phyloP scores from a whole-genome alignment of 768 basidiomycete genomes.

The Termitomyces sp. region DNA sequence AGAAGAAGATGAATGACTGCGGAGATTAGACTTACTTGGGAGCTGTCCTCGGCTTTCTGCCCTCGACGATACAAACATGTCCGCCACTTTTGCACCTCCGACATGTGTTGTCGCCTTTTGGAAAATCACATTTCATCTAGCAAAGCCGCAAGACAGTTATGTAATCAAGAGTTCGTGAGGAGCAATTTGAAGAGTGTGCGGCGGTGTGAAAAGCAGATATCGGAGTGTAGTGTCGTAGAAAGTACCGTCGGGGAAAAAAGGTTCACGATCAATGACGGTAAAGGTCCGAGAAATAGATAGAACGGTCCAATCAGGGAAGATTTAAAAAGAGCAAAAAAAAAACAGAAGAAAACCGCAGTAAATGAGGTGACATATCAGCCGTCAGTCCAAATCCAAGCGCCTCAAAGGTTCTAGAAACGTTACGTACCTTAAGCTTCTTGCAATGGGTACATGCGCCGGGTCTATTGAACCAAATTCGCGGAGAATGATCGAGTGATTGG shows the following conservation, averaged over 20 bases:
- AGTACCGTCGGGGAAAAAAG: constrained; percentile 10
- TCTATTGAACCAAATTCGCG: constrained; percentile 31
- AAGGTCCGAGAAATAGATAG: constrained; percentile 15
- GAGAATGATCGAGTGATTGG: constrained; percentile 5
- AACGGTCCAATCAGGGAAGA: constrained; percentile 12
- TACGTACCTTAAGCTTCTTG: constrained; percentile 80
- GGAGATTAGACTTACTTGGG: constrained; percentile 66
- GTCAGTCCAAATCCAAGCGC: constrained; percentile 14
- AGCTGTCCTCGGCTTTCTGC: constrained; percentile 71
- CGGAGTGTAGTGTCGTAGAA: constrained; percentile 2
- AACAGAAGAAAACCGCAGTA: constrained; percentile 8
- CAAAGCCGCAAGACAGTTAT: constrained; percentile 12
- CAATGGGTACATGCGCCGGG: constrained; percentile 84
- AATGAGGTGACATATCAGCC: constrained; percentile 13
- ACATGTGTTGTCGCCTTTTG: constrained; percentile 69
- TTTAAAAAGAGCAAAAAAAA: constrained; percentile 8
- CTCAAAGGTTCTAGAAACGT: constrained; percentile 12
- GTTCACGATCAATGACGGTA: constrained; percentile 13
- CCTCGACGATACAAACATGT: constrained; percentile 81
- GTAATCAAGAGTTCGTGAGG: neutral
- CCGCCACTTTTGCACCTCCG: constrained; percentile 70
- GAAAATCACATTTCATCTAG: constrained; percentile 89
- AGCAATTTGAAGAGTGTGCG: neutral
- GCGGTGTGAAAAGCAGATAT: neutral
- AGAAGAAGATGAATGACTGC: constrained; percentile 17